These are phyloP conservation scores for Mycosphaerelloides madeirae DNA, from an alignment of 2,329 filamentous ascomycete species.

Conservation along the genomic window DNA sequence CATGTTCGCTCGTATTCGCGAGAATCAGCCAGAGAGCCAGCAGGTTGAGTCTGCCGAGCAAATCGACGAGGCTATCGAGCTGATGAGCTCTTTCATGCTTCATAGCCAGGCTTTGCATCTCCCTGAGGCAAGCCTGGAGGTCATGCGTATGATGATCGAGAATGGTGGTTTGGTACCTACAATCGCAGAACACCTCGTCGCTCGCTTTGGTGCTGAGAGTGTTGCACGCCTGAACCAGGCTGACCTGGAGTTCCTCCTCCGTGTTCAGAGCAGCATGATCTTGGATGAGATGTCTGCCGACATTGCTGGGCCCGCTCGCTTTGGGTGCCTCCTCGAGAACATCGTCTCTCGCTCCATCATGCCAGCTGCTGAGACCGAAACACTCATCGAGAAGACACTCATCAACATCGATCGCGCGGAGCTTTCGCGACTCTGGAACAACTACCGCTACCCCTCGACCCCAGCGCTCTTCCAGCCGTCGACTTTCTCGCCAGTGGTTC, in stretches of 20 bases:
- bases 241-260: slow-evolving; percentile 56
- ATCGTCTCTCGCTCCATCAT: slow-evolving; percentile 50
- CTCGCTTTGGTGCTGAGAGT: slow-evolving; percentile 55
- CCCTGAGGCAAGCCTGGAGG: slow-evolving; percentile 52
- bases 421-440: slow-evolving; percentile 54
- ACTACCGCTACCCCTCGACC: slow-evolving; percentile 48
- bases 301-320: slow-evolving; percentile 55
- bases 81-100: slow-evolving; percentile 55
- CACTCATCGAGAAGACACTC: slow-evolving; percentile 55
- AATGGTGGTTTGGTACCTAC: slow-evolving; percentile 59
- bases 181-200: slow-evolving; percentile 57
- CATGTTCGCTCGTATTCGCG: slow-evolving; percentile 82
- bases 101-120: slow-evolving; percentile 49
- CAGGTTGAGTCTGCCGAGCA: slow-evolving; percentile 63
- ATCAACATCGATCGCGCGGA: slow-evolving; percentile 49
- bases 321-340: slow-evolving; percentile 58
- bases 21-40: slow-evolving; percentile 48
- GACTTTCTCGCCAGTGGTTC: slow-evolving; percentile 43
- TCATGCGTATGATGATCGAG: slow-evolving; percentile 62
- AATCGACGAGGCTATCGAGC: slow-evolving; percentile 80
- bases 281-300: slow-evolving; percentile 45
- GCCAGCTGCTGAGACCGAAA: slow-evolving; percentile 52
- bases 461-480: slow-evolving; percentile 46
- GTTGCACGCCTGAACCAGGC: slow-evolving; percentile 52
- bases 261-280: slow-evolving; percentile 54